Conservation (phyloP, 495 filamentous ascomycete species). For the Penicillium pancosmium region DNA sequence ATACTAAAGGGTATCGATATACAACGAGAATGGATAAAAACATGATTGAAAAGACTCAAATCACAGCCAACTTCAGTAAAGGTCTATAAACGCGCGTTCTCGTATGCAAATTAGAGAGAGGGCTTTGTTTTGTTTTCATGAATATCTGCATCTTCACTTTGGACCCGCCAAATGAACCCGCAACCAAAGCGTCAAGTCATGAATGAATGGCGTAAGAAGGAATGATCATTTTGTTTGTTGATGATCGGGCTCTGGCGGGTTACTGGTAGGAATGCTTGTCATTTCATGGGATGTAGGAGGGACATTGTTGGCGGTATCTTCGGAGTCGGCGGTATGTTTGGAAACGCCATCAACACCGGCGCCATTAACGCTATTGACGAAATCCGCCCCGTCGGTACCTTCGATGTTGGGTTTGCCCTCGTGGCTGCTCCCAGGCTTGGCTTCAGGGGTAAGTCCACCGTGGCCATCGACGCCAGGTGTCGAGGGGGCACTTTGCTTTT, state of each 20-base stretch:
- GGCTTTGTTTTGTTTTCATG: background rate
- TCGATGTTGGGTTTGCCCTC: slow-evolving; percentile 6
- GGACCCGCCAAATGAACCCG: slow-evolving; percentile 6
- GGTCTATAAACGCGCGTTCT: slow-evolving; percentile 4
- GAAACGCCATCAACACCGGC: slow-evolving; percentile 2
- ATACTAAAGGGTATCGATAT: slow-evolving; percentile 10
- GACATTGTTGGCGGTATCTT: background rate
- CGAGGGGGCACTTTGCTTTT: slow-evolving; percentile 33
- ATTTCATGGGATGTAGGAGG: background rate
- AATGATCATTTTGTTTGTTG: background rate
- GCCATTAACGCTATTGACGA: background rate
- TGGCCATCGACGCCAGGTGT: slow-evolving; percentile 23
- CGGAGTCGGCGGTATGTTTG: background rate
- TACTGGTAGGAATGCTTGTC: background rate
- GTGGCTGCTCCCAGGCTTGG: background rate
- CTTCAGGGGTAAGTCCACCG: background rate
- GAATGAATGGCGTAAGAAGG: slow-evolving; percentile 1
- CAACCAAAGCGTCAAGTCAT: slow-evolving; percentile 18
- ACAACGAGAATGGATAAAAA: slow-evolving; percentile 2
- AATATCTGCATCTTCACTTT: background rate
- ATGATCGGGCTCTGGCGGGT: background rate
- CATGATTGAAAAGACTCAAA: background rate
- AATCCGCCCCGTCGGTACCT: background rate
- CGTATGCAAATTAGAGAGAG: slow-evolving; percentile 6
- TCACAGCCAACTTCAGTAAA: background rate